Evolutionary conservation across 257 asterid genomes (phyloP), one percentile per base, ranked within the genome.

Genomic region (Euphrasia confusa): DNA sequence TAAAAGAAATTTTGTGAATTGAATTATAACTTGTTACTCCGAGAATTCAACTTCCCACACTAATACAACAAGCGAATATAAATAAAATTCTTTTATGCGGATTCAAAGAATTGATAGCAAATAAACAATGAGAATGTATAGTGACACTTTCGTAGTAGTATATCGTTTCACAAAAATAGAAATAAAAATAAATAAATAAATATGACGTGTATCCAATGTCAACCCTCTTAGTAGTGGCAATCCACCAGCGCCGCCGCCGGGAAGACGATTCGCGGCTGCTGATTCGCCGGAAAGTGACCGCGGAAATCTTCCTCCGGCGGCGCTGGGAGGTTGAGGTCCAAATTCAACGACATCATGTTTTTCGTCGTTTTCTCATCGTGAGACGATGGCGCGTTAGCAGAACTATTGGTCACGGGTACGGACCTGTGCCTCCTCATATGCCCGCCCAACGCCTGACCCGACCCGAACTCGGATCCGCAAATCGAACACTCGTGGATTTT

Each of bases 361-460:
- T 78, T 65, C 0, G 74, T 61, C 65, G 74, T 61, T 63, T 79
- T 85, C 67, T 77, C 77, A 28, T 64, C 73, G 4, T 52, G 59
- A 44, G 69, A 26, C 50, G 75, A 1, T 73, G 13, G 28, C 49
- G 35, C 4, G 2, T 6, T 39, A 7, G 42, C 57, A 4, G 35
- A 8, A 11, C 24, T 26, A 15, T 10, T 54, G 0, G 45, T 45
- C 5, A 74, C 66, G 0, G 45, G 39, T 3, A 74, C 66, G 7
- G 87, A 61, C 60, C 97, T 74, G 40, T 90, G 97, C 32, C 95
- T 73, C 65, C 97, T 79, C 97, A 90, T 90, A 54, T 90, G 97
- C 15, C 97, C 97, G 11, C 97, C 97, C 75, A 90, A 66, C n/a
- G 97, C 97, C 64, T 90, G 97, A 0, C 97, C 97, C 54, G 94